Conservation (phyloP, 257 asterid species). For the Fraxinus excelsior region DNA sequence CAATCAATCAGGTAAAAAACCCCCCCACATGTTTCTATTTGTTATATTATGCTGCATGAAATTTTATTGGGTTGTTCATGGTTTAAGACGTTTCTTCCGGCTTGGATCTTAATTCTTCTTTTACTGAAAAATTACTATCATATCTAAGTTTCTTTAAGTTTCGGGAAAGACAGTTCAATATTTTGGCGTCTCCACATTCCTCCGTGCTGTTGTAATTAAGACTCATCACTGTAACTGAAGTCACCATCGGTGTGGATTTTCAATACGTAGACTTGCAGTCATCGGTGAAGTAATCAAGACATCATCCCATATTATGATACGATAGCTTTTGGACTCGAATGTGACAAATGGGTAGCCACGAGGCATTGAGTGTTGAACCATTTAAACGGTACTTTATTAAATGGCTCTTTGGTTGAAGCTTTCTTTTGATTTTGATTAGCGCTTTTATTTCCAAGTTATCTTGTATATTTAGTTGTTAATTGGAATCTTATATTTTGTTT, state of each 20-base stretch:
- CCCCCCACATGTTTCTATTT: too few relatives aligned
- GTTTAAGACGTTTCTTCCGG: too few relatives aligned
- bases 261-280: neutral
- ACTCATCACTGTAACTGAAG: neutral
- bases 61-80: too few relatives aligned
- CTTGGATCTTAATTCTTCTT: too few relatives aligned
- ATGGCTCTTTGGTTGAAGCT: neutral
- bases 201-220: neutral
- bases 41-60: too few relatives aligned
- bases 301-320: neutral
- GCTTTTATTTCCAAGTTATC: neutral
- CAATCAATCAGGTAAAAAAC: too few relatives aligned
- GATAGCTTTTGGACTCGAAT: neutral
- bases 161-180: neutral
- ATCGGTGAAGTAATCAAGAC: neutral
- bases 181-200: neutral
- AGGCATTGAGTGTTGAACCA: conserved; percentile 30
- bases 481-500: neutral
- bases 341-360: neutral
- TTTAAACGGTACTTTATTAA: conserved; percentile 28
- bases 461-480: neutral
- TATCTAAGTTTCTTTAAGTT: too few relatives aligned
- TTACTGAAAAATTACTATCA: too few relatives aligned
- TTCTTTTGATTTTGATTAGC: neutral
- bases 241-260: neutral